Conservation (phyloP, 1,284 basidiomycete genomes). For the Austroboletus sp. region DNA sequence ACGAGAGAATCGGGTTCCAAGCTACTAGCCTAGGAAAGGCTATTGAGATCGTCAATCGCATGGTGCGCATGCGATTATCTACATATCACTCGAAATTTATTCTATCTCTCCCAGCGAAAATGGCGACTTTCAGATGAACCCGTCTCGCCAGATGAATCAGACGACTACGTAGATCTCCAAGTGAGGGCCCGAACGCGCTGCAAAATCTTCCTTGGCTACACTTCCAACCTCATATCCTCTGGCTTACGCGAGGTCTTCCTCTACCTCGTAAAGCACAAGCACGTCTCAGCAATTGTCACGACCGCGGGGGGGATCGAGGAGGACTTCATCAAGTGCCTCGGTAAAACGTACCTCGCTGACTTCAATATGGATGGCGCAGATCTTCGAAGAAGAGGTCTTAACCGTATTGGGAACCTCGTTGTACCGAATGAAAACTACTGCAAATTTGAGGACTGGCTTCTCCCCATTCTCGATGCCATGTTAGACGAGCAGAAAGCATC, state of each 20-base stretch:
- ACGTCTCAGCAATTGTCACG: constrained; percentile 87
- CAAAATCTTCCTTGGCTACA: constrained; percentile 94
- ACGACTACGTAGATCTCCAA: constrained; percentile 53
- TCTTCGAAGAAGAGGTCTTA: constrained; percentile 83
- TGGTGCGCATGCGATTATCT: constrained; percentile 48
- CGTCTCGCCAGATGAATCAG: constrained; percentile 58
- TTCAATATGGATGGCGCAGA: constrained; percentile 89
- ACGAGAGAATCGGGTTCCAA: constrained; percentile 92
- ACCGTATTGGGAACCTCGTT: constrained; percentile 95
- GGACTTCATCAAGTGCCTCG: constrained; percentile 98
- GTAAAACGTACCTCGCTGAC: constrained; percentile 89
- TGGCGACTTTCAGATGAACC: constrained; percentile 84
- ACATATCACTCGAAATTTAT: constrained; percentile 6
- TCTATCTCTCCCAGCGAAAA: constrained; percentile 45
- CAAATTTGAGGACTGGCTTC: constrained; percentile 98
- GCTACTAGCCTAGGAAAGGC: constrained; percentile 86
- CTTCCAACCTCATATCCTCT: constrained; percentile 97
- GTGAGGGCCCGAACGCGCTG: constrained; percentile 67
- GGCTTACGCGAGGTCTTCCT: constrained; percentile 91
- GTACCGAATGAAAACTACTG: constrained; percentile 99
- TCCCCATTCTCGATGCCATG: constrained; percentile 89
- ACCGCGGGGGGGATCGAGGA: constrained; percentile 98
- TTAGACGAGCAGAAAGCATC: constrained; percentile 75
- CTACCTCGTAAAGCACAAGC: constrained; percentile 89
- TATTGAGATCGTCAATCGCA: constrained; percentile 83